Base-by-base conservation (phyloP, 495 filamentous ascomycete species). In the Aspergillus sclerotiicarbonarius region DNA sequence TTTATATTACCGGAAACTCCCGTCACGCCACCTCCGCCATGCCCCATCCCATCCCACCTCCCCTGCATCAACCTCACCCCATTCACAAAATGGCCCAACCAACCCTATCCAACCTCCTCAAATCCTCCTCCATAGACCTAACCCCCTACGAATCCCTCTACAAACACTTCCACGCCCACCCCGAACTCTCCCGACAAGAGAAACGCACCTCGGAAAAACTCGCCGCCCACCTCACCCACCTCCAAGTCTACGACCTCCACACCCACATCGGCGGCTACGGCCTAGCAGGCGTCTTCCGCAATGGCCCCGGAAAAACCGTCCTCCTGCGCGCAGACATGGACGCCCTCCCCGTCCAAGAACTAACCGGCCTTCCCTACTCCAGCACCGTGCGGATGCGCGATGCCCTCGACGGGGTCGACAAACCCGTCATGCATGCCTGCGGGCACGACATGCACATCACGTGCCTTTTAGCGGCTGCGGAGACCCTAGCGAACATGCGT, bases 391-490 rank as follows among this genome's bases (percentile, higher is more conserved):
- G 59, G 0, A 79, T 77, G 74, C 51, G 50, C 8, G 77, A 81
- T 51, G n/a, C 5, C 25, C 63, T 69, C 8, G 73, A 77, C 21
- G 75, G 73, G 0, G 45, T 66, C 10, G 70, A 74, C 35, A 79
- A 79, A 46, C 78, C 79, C 0, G 78, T 81, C 4, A 82, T 82
- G 80, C 80, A 82, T 57, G 80, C 80, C 13, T 82, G 81, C 51
- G 81, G 80, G 2, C 81, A 84, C 62, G 81, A 84, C 44, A 80
- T 83, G 75, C 81, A 84, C 35, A 72, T 84, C 3, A 82, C 81
- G 0, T 80, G 74, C 60, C 72, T 83, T 0, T 70, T 83, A 4
- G 81, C 78, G 0, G 75, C 79, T 0, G 73, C 80, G 0, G 79
- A 83, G 48, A 60, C 59, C 0, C 67, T 83, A 0, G 66, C 58